Evolutionary conservation across 2,329 filamentous ascomycete species (phyloP), one percentile per base, ranked within the genome.

Genomic region (Talaromyces piceae): DNA sequence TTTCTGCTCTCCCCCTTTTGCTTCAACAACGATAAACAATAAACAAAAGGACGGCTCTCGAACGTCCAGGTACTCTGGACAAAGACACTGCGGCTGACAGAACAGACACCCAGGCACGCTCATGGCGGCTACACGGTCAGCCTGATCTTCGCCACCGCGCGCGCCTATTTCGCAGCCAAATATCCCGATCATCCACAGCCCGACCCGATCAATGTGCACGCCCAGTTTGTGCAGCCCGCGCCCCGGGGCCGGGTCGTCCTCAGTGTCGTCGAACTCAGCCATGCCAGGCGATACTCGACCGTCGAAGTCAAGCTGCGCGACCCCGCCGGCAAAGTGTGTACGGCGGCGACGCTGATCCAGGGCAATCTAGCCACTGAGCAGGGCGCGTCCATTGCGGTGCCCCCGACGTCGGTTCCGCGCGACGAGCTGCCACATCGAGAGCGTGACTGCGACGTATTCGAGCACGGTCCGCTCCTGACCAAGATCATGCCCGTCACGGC

Each of bases 151-250:
- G 46, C 50, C 45, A 44, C 50, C 4, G 45, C 33, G 22, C 50
- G 50, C 27, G 26, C 50, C n/a, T 52, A 37, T 39, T 52, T 48
- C 39, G 44, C 47, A 13, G 37, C 44, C 50, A 52, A 52, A 48
- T 52, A 48, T 28, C 50, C 50, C 23, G 31, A 33, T 16, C 30
- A 20, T 16, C 50, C 50, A 2, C 45, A 52, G 26, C 50, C 50
- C 5, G 50, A 52, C 45, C 50, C 50, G 9, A 52, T 52, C 45
- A 48, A 41, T 28, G 47, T 45, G 45, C 23, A 52, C 27, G 39
- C 39, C 18, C 50, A 52, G 9, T 52, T 52, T 26, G 45, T 52
- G n/a, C 44, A 48, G 16, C 50, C 50, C 11, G 50, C 45, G 26
- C 50, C 50, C 5, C 45, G 11, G 9, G 50, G 50, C 11, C 50